phyloP scores from a whole-genome alignment of 140 eudicot genomes.

The Stevia rebaudiana region DNA sequence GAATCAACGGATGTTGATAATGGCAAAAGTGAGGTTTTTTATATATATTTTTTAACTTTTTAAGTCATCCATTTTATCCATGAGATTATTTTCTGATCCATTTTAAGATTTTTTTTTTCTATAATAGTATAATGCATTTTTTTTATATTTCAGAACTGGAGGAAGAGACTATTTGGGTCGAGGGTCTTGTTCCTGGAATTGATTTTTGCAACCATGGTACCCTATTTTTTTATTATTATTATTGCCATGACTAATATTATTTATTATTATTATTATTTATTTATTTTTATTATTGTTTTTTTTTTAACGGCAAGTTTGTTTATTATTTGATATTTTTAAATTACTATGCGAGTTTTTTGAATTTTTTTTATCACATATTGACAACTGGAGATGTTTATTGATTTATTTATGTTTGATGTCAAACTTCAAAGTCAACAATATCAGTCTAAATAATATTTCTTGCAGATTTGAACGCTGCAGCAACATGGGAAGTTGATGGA shows the following conservation, averaged over 20 bases:
- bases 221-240: not conserved
- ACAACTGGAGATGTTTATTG: not conserved
- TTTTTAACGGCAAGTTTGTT: no score
- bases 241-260: no score
- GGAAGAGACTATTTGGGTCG: conserved; percentile 71
- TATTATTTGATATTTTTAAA: not conserved
- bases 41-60: not conserved
- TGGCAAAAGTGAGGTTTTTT: conserved; percentile 41
- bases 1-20: conserved; percentile 27
- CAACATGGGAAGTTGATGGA: conserved; percentile 99
- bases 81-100: not conserved
- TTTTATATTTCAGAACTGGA: conserved; percentile 32
- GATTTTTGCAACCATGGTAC: conserved; percentile 99
- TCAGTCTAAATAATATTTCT: conserved; percentile 16
- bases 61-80: not conserved
- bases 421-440: not conserved
- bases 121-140: not conserved
- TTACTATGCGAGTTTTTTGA: not conserved
- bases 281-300: no score
- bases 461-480: conserved; percentile 71
- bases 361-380: not conserved
- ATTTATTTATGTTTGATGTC: not conserved
- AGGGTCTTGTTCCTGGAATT: conserved; percentile 97
- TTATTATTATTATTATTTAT: no score
- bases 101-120: not conserved